These are phyloP conservation scores for Chaetoscypha palmicola DNA, from an alignment of 2,329 filamentous ascomycete genomes.

Conservation along the genomic window DNA sequence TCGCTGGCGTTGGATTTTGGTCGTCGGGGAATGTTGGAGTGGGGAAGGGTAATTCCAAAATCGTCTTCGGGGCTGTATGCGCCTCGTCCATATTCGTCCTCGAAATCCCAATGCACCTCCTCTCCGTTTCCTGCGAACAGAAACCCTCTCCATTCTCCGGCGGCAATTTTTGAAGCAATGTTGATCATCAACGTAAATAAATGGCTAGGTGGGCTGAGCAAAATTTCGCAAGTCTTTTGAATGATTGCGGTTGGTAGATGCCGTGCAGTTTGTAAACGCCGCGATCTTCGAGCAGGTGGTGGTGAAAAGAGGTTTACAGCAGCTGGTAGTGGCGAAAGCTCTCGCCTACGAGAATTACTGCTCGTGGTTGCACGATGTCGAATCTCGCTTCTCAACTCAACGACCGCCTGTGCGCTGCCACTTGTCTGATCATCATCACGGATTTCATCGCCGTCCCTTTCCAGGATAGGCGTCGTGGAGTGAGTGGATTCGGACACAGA, in stretches of 20 bases:
- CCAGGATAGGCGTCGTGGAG: conserved; percentile 39
- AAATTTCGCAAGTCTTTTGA: conserved; percentile 67
- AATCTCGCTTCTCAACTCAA: conserved; percentile 20
- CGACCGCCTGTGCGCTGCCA: conserved; percentile 31
- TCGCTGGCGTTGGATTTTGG: conserved; percentile 1
- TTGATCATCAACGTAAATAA: conserved; percentile 73
- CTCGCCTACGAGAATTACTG: conserved; percentile 46
- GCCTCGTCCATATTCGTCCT: conserved; percentile 33
- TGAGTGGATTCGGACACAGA: conserved; percentile 17
- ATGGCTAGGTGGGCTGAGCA: conserved; percentile 74
- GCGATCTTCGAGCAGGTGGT: conserved; percentile 33
- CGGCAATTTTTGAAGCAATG: conserved; percentile 69
- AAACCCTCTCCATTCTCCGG: conserved; percentile 55
- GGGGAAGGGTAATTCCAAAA: conserved; percentile 38
- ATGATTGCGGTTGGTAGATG: conserved; percentile 56
- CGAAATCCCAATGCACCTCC: conserved; percentile 56
- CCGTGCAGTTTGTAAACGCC: conserved; percentile 31
- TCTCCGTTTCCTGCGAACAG: conserved; percentile 46
- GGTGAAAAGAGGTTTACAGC: conserved; percentile 59
- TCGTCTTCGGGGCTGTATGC: conserved; percentile 55
- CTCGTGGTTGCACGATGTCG: conserved; percentile 49
- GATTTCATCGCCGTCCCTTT: conserved; percentile 36
- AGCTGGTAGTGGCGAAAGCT: conserved; percentile 61
- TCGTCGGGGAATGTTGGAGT: conserved; percentile 6
- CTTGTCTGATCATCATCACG: conserved; percentile 32